A percentile compares a stretch with the other conserved stretches of the same genome.
Conservation (phyloP, 2,329 filamentous ascomycete species). For the Colletotrichum somersetense region DNA sequence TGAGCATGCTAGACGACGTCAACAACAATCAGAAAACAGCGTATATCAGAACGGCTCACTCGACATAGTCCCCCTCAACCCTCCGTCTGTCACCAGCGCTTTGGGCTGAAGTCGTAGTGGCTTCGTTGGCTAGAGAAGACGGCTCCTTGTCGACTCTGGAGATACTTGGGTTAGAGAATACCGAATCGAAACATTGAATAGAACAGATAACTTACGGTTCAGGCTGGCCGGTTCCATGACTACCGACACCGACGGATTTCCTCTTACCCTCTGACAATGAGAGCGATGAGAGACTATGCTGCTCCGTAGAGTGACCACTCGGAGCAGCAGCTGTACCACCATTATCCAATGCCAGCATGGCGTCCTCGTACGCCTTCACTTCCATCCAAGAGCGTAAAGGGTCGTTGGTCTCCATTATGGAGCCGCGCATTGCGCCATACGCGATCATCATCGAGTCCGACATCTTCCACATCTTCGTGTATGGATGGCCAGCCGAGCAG, state of each 20-base stretch:
- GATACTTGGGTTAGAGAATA: not conserved
- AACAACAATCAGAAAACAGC: not conserved
- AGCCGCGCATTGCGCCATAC: slow-evolving; percentile 52
- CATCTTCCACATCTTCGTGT: slow-evolving; percentile 43
- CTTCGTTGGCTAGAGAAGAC: slow-evolving; percentile 1
- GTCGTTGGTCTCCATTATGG: slow-evolving; percentile 43
- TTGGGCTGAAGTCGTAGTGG: not conserved
- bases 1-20: slow-evolving; percentile 29
- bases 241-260: not conserved
- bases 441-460: slow-evolving; percentile 48
- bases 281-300: not conserved
- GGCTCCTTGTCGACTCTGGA: not conserved
- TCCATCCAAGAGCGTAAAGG: slow-evolving; percentile 48
- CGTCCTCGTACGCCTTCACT: slow-evolving; percentile 28
- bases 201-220: not conserved
- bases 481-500: slow-evolving; percentile 37
- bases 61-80: slow-evolving; percentile 16
- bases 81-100: not conserved
- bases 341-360: not conserved
- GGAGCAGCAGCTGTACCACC: not conserved
- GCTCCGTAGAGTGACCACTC: not conserved
- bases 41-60: slow-evolving; percentile 7
- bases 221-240: not conserved
- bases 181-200: not conserved
- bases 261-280: not conserved